A percentile compares a stretch with the other conserved stretches of the same genome.
phyloP scores from a whole-genome alignment of 176 grass and related monocot genomes.

The Tuctoria greenei region DNA sequence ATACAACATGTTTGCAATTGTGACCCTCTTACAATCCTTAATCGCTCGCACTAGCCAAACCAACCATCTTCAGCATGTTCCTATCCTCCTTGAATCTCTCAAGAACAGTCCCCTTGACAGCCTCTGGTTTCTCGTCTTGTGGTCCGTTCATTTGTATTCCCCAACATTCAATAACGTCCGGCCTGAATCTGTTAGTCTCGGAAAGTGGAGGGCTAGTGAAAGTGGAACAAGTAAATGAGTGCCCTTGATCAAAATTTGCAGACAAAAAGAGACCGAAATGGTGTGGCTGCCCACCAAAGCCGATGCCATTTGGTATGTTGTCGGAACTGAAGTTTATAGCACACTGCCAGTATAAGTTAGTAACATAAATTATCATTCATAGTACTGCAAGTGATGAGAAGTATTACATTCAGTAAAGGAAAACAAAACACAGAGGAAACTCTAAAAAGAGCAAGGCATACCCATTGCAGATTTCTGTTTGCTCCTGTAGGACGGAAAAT shows the following conservation, averaged over 20 bases:
- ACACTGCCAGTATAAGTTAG: conserved; percentile 54
- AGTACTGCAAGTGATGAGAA: background rate
- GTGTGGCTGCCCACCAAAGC: conserved; percentile 78
- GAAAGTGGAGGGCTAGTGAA: conserved; percentile 83
- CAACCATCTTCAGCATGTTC: conserved; percentile 96
- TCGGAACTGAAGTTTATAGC: conserved; percentile 80
- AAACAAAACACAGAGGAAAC: conserved; percentile 15
- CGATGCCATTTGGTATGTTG: conserved; percentile 88
- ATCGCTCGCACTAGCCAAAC: conserved; percentile 77
- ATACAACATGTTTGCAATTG: background rate
- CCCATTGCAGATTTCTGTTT: conserved; percentile 94
- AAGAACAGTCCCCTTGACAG: conserved; percentile 73
- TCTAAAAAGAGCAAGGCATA: conserved; percentile 37
- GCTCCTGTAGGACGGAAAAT: conserved; percentile 86
- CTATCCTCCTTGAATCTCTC: conserved; percentile 98
- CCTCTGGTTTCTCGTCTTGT: conserved; percentile 46
- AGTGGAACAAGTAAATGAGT: conserved; percentile 76
- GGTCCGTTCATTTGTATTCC: conserved; percentile 53
- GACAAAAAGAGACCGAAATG: conserved; percentile 96
- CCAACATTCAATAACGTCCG: conserved; percentile 92
- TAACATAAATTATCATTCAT: background rate
- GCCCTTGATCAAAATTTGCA: conserved; percentile 84
- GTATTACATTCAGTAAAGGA: conserved; percentile 11
- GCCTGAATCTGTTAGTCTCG: conserved; percentile 56
- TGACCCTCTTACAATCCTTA: conserved; percentile 33